These are phyloP conservation scores for Albugo laibachii DNA, from an alignment of 352 stramenopile species.

Conservation along the genomic window DNA sequence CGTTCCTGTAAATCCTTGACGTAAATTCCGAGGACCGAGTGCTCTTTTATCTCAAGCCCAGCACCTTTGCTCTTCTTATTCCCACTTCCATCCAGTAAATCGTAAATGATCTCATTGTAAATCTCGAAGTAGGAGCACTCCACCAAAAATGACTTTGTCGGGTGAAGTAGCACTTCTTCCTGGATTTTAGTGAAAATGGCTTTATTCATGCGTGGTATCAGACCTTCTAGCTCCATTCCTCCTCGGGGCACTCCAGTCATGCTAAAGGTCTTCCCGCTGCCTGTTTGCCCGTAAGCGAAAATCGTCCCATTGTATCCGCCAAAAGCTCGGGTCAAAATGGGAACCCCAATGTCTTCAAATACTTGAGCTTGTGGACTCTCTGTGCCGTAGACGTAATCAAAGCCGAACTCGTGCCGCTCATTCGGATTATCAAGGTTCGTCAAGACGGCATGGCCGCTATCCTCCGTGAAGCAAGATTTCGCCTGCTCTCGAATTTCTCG, in stretches of 20 bases:
- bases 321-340: constrained; percentile 65
- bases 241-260: constrained; percentile 54
- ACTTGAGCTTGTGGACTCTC: constrained; percentile 52
- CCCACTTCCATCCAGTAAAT: constrained; percentile 78
- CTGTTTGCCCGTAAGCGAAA: constrained; percentile 77
- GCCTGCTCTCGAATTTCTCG: constrained; percentile 68
- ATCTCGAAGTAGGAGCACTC: constrained; percentile 92
- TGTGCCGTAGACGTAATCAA: constrained; percentile 75
- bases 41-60: constrained; percentile 85
- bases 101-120: constrained; percentile 93
- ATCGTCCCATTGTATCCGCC: constrained; percentile 82
- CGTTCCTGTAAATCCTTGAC: constrained; percentile 82
- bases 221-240: constrained; percentile 39
- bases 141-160: constrained; percentile 76
- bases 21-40: constrained; percentile 88
- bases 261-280: constrained; percentile 77
- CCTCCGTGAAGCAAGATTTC: constrained; percentile 41
- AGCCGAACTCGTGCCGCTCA: constrained; percentile 74
- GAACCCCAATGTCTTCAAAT: constrained; percentile 58
- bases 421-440: constrained; percentile 64
- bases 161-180: constrained; percentile 30
- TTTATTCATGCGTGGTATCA: constrained; percentile 84
- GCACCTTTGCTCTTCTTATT: constrained; percentile 62
- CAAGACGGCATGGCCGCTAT: constrained; percentile 55
- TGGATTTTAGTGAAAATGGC: constrained; percentile 78